Evolutionary conservation across 768 basidiomycete species (phyloP), one percentile per base, ranked within the genome.

Genomic region (Suillus americanus): DNA sequence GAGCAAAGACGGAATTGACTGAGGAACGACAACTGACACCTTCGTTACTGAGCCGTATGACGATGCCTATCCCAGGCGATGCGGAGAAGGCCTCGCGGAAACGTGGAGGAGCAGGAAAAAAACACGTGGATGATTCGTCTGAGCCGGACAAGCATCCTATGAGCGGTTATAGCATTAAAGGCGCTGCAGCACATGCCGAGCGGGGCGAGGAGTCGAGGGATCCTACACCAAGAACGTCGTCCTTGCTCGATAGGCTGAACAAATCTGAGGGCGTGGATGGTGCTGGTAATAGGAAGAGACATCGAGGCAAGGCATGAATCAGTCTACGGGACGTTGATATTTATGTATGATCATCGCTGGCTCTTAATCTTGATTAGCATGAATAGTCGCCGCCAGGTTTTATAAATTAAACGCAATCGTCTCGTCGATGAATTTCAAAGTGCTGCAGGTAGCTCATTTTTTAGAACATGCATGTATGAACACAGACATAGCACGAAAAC

Each of bases 121-220:
- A 71, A 25, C 6, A 45, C n/a, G 66, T 67, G 66, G 71, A 68
- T 54, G 64, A 54, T 37, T 71, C 72, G 48, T 66, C 70, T 48
- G 74, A 76, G 54, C 70, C 70, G 61, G 75, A 79, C 69, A 74
- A 72, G 64, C 69, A 69, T 67, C 79, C 80, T 13, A 70, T 72
- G 48, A 78, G 76, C n/a, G 85, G 83, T 46, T 82, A 74, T 66
- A 85, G 82, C 67, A 86, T 86, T 67, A 85, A 81, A 68, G 85
- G 85, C 60, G 85, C 85, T 30, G 85, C 85, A 53, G 79, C 62
- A 53, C 57, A 59, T 59, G 75, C 69, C 53, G 66, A 65, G 61
- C 70, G 69, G 66, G 67, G 67, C 40, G 71, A 65, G 64, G 62
- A 64, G 40, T 65, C 62, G 45, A 38, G 60, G 14, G 66, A 67